Base-by-base conservation (phyloP, 2,329 filamentous ascomycete species). In the Claviceps sp. region DNA sequence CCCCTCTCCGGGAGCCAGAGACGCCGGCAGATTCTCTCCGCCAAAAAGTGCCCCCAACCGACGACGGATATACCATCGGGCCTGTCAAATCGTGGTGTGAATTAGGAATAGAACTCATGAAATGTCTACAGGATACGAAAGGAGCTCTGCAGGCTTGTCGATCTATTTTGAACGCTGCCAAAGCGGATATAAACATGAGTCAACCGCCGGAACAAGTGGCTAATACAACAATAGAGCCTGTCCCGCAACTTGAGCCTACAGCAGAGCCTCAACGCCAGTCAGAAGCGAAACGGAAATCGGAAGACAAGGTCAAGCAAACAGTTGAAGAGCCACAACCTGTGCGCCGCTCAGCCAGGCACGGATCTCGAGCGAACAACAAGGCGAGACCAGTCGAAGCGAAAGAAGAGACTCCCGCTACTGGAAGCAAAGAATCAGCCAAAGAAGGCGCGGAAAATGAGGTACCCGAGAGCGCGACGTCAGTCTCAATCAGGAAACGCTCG, bases 401-500 rank as follows among this genome's bases (percentile, higher is more conserved):
- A 20, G 60, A 62, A 11, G 62, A 61, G 34, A 54, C 58, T 7
- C 45, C 49, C n/a, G 55, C 58, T 1, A 60, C 62, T 30, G 50
- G 43, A 4, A 53, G 58, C 1, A 58, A 60, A 14, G 60, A 62
- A 7, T 49, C 56, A 9, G 45, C 57, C 7, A 69, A 69, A 40
- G 53, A 58, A 37, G 54, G 30, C 9, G 4, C 60, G 2, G 64
- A 65, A 13, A 53, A 59, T 11, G 47, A 56, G 6, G 63, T 64
- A 51, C 70, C 68, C 42, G 63, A 66, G 22, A 61, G 64, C 5
- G 70, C 68, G 46, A 58, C 59, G n/a, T 70, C 73, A 2, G 57
- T 69, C 5, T 63, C 70, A 13, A 74, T 72, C 0, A 72, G 79
- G 49, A 84, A 84, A 61, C 72, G 81, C 48, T 84, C 81, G 2